These are phyloP conservation scores for Solanum infundibuliforme DNA, from an alignment of 257 asterid species.

Conservation along the genomic window DNA sequence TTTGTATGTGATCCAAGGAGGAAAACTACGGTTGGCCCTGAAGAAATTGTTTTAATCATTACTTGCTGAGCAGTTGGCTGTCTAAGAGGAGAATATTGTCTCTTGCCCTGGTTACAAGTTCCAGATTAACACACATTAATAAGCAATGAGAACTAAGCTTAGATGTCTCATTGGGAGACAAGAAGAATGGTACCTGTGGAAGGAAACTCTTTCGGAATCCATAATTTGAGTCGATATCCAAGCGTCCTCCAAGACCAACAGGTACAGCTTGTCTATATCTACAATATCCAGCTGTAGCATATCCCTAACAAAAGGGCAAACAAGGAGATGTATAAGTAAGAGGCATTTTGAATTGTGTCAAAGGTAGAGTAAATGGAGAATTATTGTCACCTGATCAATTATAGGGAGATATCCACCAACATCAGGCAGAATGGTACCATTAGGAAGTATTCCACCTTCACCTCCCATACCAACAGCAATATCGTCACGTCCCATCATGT, in stretches of 20 bases:
- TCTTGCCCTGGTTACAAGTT: conserved; percentile 38
- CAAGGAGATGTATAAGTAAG: not conserved
- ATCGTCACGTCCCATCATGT: conserved; percentile 92
- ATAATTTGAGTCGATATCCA: conserved; percentile 58
- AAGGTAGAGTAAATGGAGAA: not conserved
- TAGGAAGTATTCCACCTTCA: conserved; percentile 71
- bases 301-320: conserved; percentile 26
- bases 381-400: conserved; percentile 53
- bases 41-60: conserved; percentile 50
- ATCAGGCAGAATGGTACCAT: conserved; percentile 54
- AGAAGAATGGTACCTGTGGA: conserved; percentile 48
- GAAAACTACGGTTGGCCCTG: conserved; percentile 60
- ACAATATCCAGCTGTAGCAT: conserved; percentile 67
- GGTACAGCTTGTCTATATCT: conserved; percentile 85
- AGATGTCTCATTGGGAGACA: not conserved
- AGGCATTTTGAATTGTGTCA: not conserved
- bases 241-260: conserved; percentile 55
- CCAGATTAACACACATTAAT: not conserved
- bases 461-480: conserved; percentile 87
- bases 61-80: conserved; percentile 84
- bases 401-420: conserved; percentile 92
- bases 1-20: conserved; percentile 51
- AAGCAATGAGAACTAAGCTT: not conserved
- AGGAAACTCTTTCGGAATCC: conserved; percentile 70
- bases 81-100: conserved; percentile 54